A percentile compares a stretch with the other conserved stretches of the same genome.
phyloP scores from a whole-genome alignment of 1,284 basidiomycete species.

The Ustanciosporium gigantosporum region DNA sequence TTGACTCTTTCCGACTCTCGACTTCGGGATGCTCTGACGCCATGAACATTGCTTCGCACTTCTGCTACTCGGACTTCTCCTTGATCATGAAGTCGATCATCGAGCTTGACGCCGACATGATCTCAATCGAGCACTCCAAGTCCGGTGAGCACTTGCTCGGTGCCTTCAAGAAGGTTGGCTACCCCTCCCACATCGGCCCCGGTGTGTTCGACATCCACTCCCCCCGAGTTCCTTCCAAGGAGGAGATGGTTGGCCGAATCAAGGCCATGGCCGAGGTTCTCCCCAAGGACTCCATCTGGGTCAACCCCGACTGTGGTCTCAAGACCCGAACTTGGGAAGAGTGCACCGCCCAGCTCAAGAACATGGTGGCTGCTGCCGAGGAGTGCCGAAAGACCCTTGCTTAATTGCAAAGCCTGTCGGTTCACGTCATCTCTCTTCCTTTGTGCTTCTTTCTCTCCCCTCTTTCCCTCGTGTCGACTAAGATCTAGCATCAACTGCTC shows the following conservation, averaged over 20 bases:
- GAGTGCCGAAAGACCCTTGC: conserved; percentile 74
- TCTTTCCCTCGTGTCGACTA: not conserved
- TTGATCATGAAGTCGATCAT: conserved; percentile 98
- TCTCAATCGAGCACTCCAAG: conserved; percentile 86
- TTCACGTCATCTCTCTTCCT: not conserved
- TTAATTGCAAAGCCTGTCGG: conserved; percentile 10
- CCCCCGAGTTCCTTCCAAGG: conserved; percentile 82
- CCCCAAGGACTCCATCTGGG: conserved; percentile 65
- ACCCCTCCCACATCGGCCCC: conserved; percentile 97
- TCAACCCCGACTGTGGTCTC: conserved; percentile 82
- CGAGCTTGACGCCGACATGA: conserved; percentile 96
- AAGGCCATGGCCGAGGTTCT: conserved; percentile 69
- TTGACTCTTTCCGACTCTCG: conserved; percentile 60
- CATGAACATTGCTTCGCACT: conserved; percentile 60
- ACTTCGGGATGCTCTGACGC: conserved; percentile 56
- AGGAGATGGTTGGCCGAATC: conserved; percentile 95
- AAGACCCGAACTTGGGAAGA: conserved; percentile 61
- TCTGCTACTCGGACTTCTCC: conserved; percentile 71
- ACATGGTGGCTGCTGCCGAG: conserved; percentile 67
- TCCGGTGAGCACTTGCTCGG: conserved; percentile 76
- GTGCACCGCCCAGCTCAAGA: conserved; percentile 69
- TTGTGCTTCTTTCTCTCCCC: conserved; percentile 4
- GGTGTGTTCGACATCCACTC: conserved; percentile 96
- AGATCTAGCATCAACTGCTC: conserved; percentile 1
- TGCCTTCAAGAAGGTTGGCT: conserved; percentile 92